Base-by-base conservation (phyloP, 1,284 basidiomycete genomes). In the Cutaneotrichosporon cavernicola region DNA sequence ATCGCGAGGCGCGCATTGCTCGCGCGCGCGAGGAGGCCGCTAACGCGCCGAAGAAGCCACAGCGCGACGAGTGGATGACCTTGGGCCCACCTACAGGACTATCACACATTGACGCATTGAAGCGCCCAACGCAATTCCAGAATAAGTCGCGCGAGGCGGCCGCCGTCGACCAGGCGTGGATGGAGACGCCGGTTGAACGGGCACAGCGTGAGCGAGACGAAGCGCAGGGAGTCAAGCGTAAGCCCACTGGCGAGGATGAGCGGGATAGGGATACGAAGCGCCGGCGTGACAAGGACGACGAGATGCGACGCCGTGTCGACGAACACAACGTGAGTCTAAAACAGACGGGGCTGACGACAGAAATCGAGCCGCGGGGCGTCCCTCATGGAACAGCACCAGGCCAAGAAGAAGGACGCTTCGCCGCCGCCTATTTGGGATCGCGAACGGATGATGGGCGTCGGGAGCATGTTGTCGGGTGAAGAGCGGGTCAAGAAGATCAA, bases 51-150 rank as follows among this genome's bases (percentile, higher is more conserved):
- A 64, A 52, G 32, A 40, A 53, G 11, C 62, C 32, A 3, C 38
- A 64, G 50, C 59, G 94, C 60, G 91, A 95, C 38, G 92, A 94
- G 76, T 97, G 93, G 93, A 97, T 97, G 94, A 84, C 96, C 46
- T 88, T 90, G 0, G 93, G 93, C 1, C 93, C 94, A 0, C 86
- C 88, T 13, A 85, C 87, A 0, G 88, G 89, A 2, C 55, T 56
- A 3, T 38, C 36, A 7, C 51, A 56, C 21, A 55, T 58, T 4
- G 90, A 91, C 74, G 88, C 90, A 1, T 86, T 88, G 2, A 87
- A 89, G n/a, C 86, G 86, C 53, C 84, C 85, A 0, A 83, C 85
- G 10, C 83, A 71, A 31, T 78, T 80, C 60, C 76, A 77, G 62
- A 73, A 73, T 36, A 69, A 70, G 1, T 65, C 68, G 21, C 58